Evolutionary conservation across 106 monocot genomes (phyloP).

Genomic region (Xerophyta viscosa): DNA sequence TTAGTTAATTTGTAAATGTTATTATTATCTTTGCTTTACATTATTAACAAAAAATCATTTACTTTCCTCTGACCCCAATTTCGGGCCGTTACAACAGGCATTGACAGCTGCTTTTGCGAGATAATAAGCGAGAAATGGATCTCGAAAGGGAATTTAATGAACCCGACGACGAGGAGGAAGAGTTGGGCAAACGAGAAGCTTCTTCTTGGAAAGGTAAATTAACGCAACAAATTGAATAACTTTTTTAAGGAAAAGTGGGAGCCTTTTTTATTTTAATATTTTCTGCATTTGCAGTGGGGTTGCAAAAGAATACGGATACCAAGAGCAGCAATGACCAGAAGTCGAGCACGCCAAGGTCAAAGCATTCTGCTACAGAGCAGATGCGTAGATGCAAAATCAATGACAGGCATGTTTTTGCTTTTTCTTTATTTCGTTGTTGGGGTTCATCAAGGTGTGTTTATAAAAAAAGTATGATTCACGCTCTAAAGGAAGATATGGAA

Average conservation of each 20-base stretch:
- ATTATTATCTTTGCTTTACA: too few species aligned
- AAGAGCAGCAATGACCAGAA: slow-evolving; percentile 20
- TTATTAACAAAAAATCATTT: too few species aligned
- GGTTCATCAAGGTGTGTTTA: too few species aligned
- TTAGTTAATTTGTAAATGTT: too few species aligned
- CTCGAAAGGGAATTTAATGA: slow-evolving; percentile 16
- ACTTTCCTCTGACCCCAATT: too few species aligned
- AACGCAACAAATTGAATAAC: not conserved
- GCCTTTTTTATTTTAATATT: not conserved
- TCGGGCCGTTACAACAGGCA: too few species aligned
- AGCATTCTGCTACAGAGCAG: slow-evolving; percentile 87
- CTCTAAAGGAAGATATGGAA: too few species aligned
- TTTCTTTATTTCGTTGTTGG: too few species aligned
- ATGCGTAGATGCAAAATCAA: slow-evolving; percentile 79
- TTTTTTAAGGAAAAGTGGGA: too few species aligned
- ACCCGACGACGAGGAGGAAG: slow-evolving; percentile 34
- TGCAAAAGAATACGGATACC: slow-evolving; percentile 14
- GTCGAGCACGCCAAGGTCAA: slow-evolving; percentile 50
- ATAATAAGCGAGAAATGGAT: slow-evolving; percentile 19
- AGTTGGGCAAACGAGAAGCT: slow-evolving; percentile 10
- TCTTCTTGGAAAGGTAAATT: slow-evolving; percentile 22
- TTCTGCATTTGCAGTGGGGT: slow-evolving; percentile 14
- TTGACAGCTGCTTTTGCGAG: too few species aligned
- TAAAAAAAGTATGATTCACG: too few species aligned
- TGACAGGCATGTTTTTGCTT: slow-evolving; percentile 48